Percentiles rank a stretch among this genome's conserved stretches.
Conservation (phyloP, 2,329 filamentous ascomycete genomes). For the Colletotrichum navitas region DNA sequence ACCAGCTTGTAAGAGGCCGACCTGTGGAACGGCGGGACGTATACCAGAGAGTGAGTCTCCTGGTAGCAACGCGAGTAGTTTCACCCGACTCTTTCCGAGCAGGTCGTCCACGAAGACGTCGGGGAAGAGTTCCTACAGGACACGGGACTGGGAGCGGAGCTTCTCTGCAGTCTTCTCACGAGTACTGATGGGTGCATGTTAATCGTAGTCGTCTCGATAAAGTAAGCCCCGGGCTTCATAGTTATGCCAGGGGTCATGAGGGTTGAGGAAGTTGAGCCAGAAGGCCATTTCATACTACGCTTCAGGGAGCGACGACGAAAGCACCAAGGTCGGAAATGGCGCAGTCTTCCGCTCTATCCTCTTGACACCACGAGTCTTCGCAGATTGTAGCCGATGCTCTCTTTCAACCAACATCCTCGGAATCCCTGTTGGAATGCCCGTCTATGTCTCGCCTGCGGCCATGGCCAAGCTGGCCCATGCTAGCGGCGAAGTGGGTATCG, state of each 20-base stretch:
- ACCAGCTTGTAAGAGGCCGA: slow-evolving; percentile 17
- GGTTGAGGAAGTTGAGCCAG: slow-evolving; percentile 71
- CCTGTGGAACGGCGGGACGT: background rate
- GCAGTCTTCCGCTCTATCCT: slow-evolving; percentile 80
- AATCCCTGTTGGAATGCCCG: slow-evolving; percentile 74
- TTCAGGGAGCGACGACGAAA: slow-evolving; percentile 82
- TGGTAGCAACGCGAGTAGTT: slow-evolving; percentile 44
- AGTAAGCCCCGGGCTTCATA: background rate
- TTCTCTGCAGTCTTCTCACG: slow-evolving; percentile 47
- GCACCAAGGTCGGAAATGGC: slow-evolving; percentile 82
- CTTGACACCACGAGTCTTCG: slow-evolving; percentile 83
- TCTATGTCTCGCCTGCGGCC: slow-evolving; percentile 83
- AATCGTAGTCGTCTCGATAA: background rate
- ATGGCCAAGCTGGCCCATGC: slow-evolving; percentile 85
- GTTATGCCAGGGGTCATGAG: background rate
- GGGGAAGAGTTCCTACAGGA: slow-evolving; percentile 46
- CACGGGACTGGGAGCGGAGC: slow-evolving; percentile 44
- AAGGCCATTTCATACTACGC: slow-evolving; percentile 93
- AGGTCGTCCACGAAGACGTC: slow-evolving; percentile 40
- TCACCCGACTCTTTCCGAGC: slow-evolving; percentile 43
- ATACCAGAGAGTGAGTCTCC: slow-evolving; percentile 14
- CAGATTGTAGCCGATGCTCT: slow-evolving; percentile 81
- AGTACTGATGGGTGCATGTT: slow-evolving; percentile 41
- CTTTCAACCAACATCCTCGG: slow-evolving; percentile 78
- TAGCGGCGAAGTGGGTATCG: slow-evolving; percentile 82